A percentile compares a stretch with the other conserved stretches of the same genome.
Conservation (phyloP, 345 rosid species). For the Populus tremula region DNA sequence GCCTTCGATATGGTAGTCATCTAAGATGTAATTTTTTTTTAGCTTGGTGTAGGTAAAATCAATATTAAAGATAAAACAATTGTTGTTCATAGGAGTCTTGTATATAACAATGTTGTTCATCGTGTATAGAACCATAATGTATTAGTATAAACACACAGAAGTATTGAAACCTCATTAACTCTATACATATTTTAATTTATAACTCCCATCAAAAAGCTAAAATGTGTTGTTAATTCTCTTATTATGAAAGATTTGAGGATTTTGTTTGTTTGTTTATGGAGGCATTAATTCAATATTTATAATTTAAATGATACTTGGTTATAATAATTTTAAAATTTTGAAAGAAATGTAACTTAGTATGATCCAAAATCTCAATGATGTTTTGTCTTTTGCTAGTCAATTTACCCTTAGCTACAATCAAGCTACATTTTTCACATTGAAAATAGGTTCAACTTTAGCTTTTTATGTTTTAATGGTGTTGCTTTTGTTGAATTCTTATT, state of each 20-base stretch:
- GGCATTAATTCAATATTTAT: background rate
- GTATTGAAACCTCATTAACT: constrained; percentile 30
- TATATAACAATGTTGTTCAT: constrained; percentile 69
- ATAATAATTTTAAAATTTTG: background rate
- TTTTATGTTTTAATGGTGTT: background rate
- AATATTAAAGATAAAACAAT: constrained; percentile 62
- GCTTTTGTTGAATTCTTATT: background rate
- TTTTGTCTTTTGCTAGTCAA: background rate
- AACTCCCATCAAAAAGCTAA: background rate
- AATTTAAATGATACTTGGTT: background rate
- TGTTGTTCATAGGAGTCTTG: constrained; percentile 62
- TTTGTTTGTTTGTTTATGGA: background rate
- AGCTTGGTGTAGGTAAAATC: constrained; percentile 29
- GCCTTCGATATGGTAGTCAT: background rate
- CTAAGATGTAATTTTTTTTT: background rate
- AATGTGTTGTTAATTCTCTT: background rate
- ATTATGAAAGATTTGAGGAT: background rate
- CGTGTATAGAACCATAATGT: constrained; percentile 74
- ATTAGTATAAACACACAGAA: constrained; percentile 74
- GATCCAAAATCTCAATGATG: background rate
- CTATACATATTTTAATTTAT: background rate
- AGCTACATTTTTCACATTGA: background rate
- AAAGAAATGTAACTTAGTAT: background rate
- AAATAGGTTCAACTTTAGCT: background rate
- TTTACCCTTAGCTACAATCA: background rate